Conservation (phyloP, 164 flowering plant species). For the Paratinospora sagittata region DNA sequence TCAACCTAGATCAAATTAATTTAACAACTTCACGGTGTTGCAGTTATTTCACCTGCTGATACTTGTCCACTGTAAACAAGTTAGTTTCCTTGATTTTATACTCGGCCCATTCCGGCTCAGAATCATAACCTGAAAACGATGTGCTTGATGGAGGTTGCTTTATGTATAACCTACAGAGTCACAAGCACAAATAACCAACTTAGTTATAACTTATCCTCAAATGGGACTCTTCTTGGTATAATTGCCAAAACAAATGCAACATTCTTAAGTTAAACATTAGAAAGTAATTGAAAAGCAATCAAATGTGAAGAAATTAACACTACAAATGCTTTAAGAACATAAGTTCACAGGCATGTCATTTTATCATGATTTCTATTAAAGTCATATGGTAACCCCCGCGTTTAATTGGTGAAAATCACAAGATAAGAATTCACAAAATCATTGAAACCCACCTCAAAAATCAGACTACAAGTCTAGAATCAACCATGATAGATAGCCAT, state of each 20-base stretch:
- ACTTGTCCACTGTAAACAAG: conserved; percentile 93
- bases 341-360: neutral
- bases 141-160: conserved; percentile 65
- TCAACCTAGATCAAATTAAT: neutral
- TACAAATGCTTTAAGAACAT: neutral
- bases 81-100: conserved; percentile 93
- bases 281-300: neutral
- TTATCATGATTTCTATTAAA: neutral
- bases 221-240: neutral
- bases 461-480: neutral
- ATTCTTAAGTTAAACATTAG: neutral
- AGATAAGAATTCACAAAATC: neutral
- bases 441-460: neutral
- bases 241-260: neutral
- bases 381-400: neutral
- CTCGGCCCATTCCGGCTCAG: conserved; percentile 82
- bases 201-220: conserved; percentile 6
- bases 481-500: neutral
- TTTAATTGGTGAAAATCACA: neutral
- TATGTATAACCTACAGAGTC: conserved; percentile 63
- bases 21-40: neutral
- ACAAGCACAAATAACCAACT: neutral
- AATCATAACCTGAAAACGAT: conserved; percentile 40
- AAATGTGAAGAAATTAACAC: neutral
- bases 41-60: conserved; percentile 74